A percentile compares a stretch with the other conserved stretches of the same genome.
phyloP scores from a whole-genome alignment of 306 rosid species.

The Quercus bicolor region DNA sequence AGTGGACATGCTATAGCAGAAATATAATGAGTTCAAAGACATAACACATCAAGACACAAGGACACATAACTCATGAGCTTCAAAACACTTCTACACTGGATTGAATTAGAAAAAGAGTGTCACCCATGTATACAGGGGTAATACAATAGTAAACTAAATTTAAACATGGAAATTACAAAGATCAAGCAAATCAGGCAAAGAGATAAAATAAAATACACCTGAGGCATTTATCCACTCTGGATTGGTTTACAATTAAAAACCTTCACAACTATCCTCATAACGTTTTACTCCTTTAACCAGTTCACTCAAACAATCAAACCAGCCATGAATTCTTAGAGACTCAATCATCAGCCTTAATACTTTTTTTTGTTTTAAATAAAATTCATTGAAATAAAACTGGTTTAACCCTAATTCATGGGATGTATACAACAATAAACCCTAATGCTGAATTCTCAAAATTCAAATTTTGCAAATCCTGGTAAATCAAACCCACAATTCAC shows the following conservation, averaged over 20 bases:
- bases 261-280: background rate
- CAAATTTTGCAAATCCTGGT: too few relatives aligned
- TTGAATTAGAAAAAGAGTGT: too few relatives aligned
- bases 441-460: too few relatives aligned
- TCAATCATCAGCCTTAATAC: background rate
- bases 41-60: background rate
- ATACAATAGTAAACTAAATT: too few relatives aligned
- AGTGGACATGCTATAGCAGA: background rate
- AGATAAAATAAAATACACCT: too few relatives aligned
- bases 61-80: background rate
- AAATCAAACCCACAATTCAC: too few relatives aligned
- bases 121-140: too few relatives aligned
- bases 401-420: too few relatives aligned
- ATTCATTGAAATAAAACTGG: too few relatives aligned
- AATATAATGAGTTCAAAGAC: background rate
- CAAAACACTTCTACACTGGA: background rate
- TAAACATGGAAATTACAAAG: too few relatives aligned
- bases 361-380: background rate
- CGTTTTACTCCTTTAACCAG: background rate
- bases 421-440: too few relatives aligned
- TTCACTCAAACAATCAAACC: background rate
- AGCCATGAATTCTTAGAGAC: background rate
- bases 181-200: too few relatives aligned
- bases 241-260: background rate
- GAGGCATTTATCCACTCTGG: background rate